phyloP scores from a whole-genome alignment of 176 grass and related monocot species.

The Lolium rigidum region DNA sequence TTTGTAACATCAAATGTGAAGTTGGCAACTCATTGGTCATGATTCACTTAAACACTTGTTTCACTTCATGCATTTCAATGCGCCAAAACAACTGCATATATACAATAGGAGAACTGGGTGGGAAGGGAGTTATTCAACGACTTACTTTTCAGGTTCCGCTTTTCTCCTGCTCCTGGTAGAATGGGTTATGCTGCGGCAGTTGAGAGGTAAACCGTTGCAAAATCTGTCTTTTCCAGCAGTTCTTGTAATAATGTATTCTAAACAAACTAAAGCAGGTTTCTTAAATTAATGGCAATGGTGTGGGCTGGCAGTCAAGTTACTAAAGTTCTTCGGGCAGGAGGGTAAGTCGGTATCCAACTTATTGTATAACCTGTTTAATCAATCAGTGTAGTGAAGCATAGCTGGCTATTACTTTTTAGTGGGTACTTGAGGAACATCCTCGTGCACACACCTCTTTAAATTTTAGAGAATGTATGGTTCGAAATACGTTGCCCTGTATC shows the following conservation, averaged over 20 bases:
- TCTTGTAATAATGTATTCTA: conserved; percentile 18
- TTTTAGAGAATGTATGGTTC: not conserved
- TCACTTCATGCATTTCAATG: not conserved
- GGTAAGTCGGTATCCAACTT: conserved; percentile 56
- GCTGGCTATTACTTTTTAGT: not conserved
- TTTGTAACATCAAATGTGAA: conserved; percentile 20
- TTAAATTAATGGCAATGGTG: conserved; percentile 91
- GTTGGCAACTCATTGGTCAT: not conserved
- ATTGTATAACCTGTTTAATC: not conserved
- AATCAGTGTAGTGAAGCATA: not conserved
- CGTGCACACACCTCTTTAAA: not conserved
- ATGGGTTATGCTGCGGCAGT: conserved; percentile 88
- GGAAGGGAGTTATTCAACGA: conserved; percentile 14
- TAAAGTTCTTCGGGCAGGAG: conserved; percentile 82
- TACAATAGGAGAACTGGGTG: not conserved
- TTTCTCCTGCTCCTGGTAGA: conserved; percentile 83
- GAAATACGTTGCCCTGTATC: not conserved
- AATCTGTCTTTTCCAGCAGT: not conserved
- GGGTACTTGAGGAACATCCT: conserved; percentile 7
- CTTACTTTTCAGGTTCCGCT: conserved; percentile 77
- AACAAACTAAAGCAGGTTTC: conserved; percentile 57
- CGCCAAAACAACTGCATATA: not conserved
- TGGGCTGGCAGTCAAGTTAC: conserved; percentile 99
- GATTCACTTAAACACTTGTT: not conserved
- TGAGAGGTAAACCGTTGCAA: conserved; percentile 61